Conservation (phyloP, 768 basidiomycete species). For the Naganishia onofrii region DNA sequence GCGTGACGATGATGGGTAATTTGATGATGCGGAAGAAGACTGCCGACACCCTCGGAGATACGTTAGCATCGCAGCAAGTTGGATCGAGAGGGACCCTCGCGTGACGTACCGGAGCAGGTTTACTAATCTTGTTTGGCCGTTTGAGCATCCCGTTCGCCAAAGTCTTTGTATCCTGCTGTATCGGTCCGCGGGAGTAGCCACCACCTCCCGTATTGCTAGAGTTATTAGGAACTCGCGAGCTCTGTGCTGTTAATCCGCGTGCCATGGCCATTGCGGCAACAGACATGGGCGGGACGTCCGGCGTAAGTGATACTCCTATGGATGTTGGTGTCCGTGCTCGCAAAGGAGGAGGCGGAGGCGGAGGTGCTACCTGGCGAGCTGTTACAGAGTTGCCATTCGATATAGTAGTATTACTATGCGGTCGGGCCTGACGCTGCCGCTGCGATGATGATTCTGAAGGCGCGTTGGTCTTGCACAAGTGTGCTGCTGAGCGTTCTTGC, state of each 20-base stretch:
- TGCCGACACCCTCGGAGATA: too few species aligned
- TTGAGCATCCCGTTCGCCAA: conserved; percentile 1
- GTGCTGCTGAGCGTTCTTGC: background rate
- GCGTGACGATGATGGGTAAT: background rate
- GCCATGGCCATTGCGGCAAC: conserved; percentile 7
- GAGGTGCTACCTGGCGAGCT: background rate
- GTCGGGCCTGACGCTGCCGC: background rate
- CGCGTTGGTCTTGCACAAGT: background rate
- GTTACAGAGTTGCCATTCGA: background rate
- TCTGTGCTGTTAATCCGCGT: conserved; percentile 13
- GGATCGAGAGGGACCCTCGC: too few species aligned
- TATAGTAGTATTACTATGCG: background rate
- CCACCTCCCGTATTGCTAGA: too few species aligned
- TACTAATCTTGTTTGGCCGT: conserved; percentile 8
- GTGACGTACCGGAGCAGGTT: background rate
- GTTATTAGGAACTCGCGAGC: background rate
- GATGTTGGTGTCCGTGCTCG: background rate
- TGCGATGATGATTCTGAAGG: background rate
- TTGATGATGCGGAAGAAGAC: background rate
- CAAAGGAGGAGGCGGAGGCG: too few species aligned
- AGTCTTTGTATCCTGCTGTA: background rate
- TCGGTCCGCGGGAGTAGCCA: background rate
- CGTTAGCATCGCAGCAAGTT: too few species aligned
- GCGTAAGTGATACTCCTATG: background rate
- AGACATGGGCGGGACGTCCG: background rate